Evolutionary conservation across 179 eudicot species (phyloP), one percentile per base, ranked within the genome.

Genomic region (Spergularia azorica): DNA sequence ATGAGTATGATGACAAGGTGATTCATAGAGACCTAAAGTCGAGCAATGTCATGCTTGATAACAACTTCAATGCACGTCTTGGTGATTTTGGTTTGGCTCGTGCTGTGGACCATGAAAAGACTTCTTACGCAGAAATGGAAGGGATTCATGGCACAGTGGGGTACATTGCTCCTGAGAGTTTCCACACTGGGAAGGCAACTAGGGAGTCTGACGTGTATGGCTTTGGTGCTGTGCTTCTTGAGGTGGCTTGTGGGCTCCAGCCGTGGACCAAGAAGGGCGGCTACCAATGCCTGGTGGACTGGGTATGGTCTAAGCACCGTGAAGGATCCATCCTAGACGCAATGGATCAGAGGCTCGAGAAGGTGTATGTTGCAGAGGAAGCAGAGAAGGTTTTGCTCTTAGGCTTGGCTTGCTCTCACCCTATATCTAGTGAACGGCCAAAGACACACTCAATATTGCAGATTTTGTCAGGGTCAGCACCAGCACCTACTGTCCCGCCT

Each of bases 31-130:
- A 95, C 72, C 86, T 95, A 70, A 95, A 95, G 74, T 92, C 97
- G 5, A 95, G 92, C 86, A 95, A 95, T 83, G 85, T 95, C 69
- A 89, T 95, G 93, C 93, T 95, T 0, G 98, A 95, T 73, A 20
- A 75, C 70, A 71, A 89, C 84, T 95, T 89, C 86, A 89, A 89
- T 21, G 93, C 98, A 0, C 93, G 90, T 0, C 82, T 92, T 0
- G 98, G 98, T 5, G 98, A 95, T 80, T 95, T 95, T 17, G 99
- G 99, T 41, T 81, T 93, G 0, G 99, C 97, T n/a, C 92, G 99
- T 0, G 92, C 94, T 68, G 61, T 95, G 0, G 97, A 93, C 84
- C 90, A 88, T 11, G 97, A 89, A 68, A 91, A 91, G 63, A 92
- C 96, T 69, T 90, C 93, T 0, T 95, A 91, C 62, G 88, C 94